Evolutionary conservation across 2,329 filamentous ascomycete genomes (phyloP).

Genomic region (Dactylellina sp.): DNA sequence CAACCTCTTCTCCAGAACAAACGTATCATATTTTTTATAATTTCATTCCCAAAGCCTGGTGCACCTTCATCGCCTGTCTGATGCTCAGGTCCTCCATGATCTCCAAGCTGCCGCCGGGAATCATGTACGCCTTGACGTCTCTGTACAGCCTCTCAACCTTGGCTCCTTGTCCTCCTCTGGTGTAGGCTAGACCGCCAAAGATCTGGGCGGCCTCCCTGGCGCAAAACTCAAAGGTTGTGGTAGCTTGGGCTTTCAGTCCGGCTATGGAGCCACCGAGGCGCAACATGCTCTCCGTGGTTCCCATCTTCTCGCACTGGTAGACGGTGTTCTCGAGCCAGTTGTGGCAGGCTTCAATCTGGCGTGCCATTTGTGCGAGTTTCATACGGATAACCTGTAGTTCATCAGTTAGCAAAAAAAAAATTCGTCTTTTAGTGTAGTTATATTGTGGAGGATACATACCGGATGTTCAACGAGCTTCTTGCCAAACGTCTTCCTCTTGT

Average conservation of each 20-base stretch:
- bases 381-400: conserved; percentile 82
- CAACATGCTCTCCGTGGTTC: conserved; percentile 93
- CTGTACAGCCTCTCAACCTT: conserved; percentile 96
- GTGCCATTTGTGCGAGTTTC: conserved; percentile 97
- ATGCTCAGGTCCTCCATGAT: conserved; percentile 99
- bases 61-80: conserved; percentile 86
- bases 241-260: conserved; percentile 90
- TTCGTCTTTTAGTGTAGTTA: background rate
- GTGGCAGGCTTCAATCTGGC: conserved; percentile 96
- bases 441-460: conserved; percentile 18
- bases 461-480: conserved; percentile 97
- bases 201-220: conserved; percentile 96
- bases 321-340: conserved; percentile 96
- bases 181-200: conserved; percentile 93
- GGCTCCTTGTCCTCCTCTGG: conserved; percentile 89
- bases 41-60: conserved; percentile 95
- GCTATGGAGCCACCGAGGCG: conserved; percentile 95
- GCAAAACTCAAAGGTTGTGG: conserved; percentile 96
- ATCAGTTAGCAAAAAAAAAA: conserved; percentile 24
- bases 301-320: conserved; percentile 93
- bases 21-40: conserved; percentile 69
- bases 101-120: conserved; percentile 95
- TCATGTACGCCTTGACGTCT: conserved; percentile 94
- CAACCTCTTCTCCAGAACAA: background rate
- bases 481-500: conserved; percentile 96